These are phyloP conservation scores for Epichloe sp. DNA, from an alignment of 2,329 filamentous ascomycete species.

Conservation along the genomic window DNA sequence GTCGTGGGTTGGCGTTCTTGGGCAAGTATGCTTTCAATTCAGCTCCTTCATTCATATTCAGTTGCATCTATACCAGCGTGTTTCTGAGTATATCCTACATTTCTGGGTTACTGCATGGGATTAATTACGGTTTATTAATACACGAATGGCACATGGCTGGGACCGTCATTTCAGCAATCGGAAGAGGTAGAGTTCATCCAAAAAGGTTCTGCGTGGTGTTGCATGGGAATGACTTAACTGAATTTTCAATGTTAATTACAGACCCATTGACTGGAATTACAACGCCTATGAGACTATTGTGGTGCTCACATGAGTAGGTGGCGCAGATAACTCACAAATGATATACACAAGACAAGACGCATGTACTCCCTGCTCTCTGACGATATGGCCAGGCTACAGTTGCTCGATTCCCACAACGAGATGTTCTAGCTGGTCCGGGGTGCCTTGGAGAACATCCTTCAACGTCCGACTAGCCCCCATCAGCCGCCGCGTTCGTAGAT, in stretches of 20 bases:
- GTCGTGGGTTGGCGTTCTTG: not conserved
- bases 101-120: conserved; percentile 7
- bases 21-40: not conserved
- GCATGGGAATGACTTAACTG: not conserved
- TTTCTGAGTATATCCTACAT: conserved; percentile 1
- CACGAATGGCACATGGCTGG: not conserved
- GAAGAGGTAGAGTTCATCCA: not conserved
- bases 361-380: not conserved
- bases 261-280: not conserved
- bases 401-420: conserved; percentile 46
- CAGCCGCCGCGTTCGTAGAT: conserved; percentile 51
- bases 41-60: not conserved
- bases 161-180: not conserved
- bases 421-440: conserved; percentile 34
- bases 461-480: conserved; percentile 32
- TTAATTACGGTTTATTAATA: conserved; percentile 2
- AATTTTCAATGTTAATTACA: not conserved
- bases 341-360: not conserved
- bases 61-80: conserved; percentile 2
- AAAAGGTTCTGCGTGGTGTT: not conserved
- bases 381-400: conserved; percentile 25
- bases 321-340: not conserved
- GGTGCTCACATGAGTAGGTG: not conserved
- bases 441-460: conserved; percentile 24
- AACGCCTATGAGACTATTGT: not conserved